Conservation (phyloP, 768 basidiomycete species). For the Mycena pura region DNA sequence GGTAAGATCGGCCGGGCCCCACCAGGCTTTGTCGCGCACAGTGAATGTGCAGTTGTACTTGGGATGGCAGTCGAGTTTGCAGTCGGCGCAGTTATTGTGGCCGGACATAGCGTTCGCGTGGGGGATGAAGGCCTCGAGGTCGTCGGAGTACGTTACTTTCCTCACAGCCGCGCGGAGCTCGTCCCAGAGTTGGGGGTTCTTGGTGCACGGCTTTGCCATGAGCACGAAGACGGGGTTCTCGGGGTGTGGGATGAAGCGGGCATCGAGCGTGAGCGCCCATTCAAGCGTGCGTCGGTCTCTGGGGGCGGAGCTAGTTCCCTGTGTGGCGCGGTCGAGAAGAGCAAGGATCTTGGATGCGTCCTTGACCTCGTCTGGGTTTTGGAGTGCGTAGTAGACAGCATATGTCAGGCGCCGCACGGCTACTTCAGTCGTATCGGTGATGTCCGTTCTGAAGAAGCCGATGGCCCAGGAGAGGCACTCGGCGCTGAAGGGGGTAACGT, state of each 20-base stretch:
- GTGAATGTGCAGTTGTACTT: too few relatives aligned
- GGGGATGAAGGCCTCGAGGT: too few relatives aligned
- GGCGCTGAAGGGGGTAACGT: background rate
- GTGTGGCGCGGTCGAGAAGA: constrained; percentile 4
- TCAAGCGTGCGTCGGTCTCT: background rate
- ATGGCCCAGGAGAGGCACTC: background rate
- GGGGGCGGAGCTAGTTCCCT: background rate
- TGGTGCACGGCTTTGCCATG: background rate
- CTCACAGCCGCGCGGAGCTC: too few relatives aligned
- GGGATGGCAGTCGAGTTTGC: too few relatives aligned
- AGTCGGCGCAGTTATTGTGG: too few relatives aligned
- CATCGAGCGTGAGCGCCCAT: background rate
- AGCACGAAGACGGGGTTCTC: background rate
- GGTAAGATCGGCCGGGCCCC: too few relatives aligned
- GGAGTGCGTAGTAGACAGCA: too few relatives aligned
- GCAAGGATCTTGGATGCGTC: background rate
- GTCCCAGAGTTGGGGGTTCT: background rate
- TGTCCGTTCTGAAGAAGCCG: background rate
- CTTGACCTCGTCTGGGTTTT: background rate
- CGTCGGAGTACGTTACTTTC: too few relatives aligned
- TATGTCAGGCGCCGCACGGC: background rate
- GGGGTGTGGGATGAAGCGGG: background rate
- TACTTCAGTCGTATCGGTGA: background rate
- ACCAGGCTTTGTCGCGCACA: too few relatives aligned
- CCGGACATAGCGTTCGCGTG: too few relatives aligned